Evolutionary conservation across 23 red algal genomes (phyloP).

Genomic region (Gracilaria gracilis): DNA sequence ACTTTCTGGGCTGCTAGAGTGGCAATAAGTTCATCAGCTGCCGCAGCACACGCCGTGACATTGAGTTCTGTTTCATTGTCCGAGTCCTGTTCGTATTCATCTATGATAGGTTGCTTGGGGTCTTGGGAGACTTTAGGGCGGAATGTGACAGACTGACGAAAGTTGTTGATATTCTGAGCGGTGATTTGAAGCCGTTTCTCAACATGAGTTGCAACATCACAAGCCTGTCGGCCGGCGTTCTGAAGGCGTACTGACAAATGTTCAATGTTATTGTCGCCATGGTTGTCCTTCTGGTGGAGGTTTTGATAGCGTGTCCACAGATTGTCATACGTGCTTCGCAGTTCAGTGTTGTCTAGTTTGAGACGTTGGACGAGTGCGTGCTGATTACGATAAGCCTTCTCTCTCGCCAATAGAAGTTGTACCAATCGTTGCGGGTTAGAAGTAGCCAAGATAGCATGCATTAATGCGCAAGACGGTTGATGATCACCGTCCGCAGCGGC

Average conservation of each 20-base stretch:
- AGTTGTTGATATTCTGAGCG: constrained; percentile 5
- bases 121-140: background rate
- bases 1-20: constrained; percentile 50
- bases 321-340: constrained; percentile 49
- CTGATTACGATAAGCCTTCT: constrained; percentile 53
- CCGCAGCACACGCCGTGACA: constrained; percentile 15
- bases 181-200: constrained; percentile 48
- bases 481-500: constrained; percentile 8
- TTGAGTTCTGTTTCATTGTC: constrained; percentile 4
- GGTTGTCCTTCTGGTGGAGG: background rate
- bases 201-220: constrained; percentile 32
- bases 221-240: constrained; percentile 44
- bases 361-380: constrained; percentile 49
- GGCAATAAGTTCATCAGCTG: constrained; percentile 44
- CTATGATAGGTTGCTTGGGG: background rate
- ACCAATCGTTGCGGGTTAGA: constrained; percentile 23
- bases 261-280: constrained; percentile 29
- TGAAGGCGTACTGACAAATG: constrained; percentile 44
- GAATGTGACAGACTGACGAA: constrained; percentile 30
- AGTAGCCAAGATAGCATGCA: constrained; percentile 18
- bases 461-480: constrained; percentile 17
- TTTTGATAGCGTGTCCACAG: constrained; percentile 65
- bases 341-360: constrained; percentile 53
- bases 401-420: constrained; percentile 38
- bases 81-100: constrained; percentile 51